Percentiles rank a stretch among this genome's conserved stretches.
phyloP scores from a whole-genome alignment of 169 alveolate species.

The Theileria equi region DNA sequence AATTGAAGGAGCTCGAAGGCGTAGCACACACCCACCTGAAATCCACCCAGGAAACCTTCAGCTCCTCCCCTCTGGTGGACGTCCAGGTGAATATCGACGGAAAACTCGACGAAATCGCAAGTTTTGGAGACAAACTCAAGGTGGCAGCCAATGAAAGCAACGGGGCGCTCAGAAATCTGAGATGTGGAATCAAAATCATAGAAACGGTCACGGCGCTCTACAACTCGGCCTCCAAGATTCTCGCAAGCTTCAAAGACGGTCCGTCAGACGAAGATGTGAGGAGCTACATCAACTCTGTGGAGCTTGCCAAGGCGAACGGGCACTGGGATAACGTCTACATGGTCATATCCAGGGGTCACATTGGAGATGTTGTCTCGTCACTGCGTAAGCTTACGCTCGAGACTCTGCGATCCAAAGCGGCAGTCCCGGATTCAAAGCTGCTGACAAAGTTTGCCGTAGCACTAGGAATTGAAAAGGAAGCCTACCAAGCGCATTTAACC shows the following conservation, averaged over 20 bases:
- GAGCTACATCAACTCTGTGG: conserved; percentile 26
- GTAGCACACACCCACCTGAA: conserved; percentile 19
- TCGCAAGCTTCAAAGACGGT: not conserved
- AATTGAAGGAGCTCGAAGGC: conserved; percentile 19
- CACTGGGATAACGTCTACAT: conserved; percentile 51
- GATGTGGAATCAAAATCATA: conserved; percentile 38
- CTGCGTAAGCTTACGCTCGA: conserved; percentile 27
- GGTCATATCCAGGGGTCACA: conserved; percentile 39
- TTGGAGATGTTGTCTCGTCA: conserved; percentile 32
- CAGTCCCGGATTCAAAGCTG: conserved; percentile 24
- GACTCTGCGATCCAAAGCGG: conserved; percentile 9
- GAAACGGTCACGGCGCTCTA: conserved; percentile 25
- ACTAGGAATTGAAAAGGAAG: conserved; percentile 39
- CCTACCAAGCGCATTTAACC: conserved; percentile 33
- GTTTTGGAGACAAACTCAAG: conserved; percentile 19
- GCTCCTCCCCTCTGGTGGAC: conserved; percentile 2
- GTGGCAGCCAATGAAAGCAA: conserved; percentile 36
- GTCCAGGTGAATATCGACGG: conserved; percentile 6
- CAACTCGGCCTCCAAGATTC: conserved; percentile 33
- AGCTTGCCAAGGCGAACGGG: conserved; percentile 37
- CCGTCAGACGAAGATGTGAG: conserved; percentile 1
- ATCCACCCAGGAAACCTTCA: conserved; percentile 2
- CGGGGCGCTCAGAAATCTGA: conserved; percentile 16
- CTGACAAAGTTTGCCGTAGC: conserved; percentile 48
- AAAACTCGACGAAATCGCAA: conserved; percentile 25